phyloP scores from a whole-genome alignment of 2,329 filamentous ascomycete species.

The Aspergillus ustus region DNA sequence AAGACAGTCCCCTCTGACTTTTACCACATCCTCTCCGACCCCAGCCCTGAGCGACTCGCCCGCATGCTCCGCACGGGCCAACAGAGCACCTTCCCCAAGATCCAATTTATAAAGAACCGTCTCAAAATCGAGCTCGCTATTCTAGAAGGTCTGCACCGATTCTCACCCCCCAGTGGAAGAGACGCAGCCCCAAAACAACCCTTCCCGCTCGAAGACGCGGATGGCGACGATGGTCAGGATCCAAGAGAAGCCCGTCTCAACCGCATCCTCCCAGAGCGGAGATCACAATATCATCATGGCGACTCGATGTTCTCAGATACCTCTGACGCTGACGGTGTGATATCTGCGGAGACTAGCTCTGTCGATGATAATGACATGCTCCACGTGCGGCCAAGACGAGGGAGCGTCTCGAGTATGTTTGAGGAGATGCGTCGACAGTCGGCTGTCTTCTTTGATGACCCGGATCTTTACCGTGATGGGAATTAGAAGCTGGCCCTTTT shows the following conservation, averaged over 20 bases:
- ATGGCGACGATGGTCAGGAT: conserved; percentile 6
- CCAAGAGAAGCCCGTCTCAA: conserved; percentile 30
- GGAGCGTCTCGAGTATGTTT: conserved; percentile 43
- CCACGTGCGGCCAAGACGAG: conserved; percentile 29
- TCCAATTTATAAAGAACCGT: conserved; percentile 88
- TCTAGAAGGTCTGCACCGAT: conserved; percentile 56
- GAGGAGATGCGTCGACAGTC: conserved; percentile 52
- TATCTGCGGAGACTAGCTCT: conserved; percentile 29
- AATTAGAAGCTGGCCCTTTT: background rate
- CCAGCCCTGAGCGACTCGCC: conserved; percentile 72
- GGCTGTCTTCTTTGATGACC: conserved; percentile 53
- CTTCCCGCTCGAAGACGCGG: conserved; percentile 28
- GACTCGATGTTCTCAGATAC: conserved; percentile 9
- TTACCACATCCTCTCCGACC: conserved; percentile 82
- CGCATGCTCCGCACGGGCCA: conserved; percentile 91
- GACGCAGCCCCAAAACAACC: conserved; percentile 35
- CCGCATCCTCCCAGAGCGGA: conserved; percentile 33
- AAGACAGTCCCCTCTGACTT: conserved; percentile 80
- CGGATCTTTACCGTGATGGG: conserved; percentile 38
- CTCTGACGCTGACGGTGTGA: conserved; percentile 11
- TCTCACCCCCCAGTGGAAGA: conserved; percentile 32
- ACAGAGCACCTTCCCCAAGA: conserved; percentile 85
- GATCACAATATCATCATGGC: conserved; percentile 25
- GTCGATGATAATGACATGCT: conserved; percentile 28
- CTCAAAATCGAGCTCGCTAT: conserved; percentile 78